Base-by-base conservation (phyloP, 2,329 filamentous ascomycete species). In the Erysiphe neolycopersici region DNA sequence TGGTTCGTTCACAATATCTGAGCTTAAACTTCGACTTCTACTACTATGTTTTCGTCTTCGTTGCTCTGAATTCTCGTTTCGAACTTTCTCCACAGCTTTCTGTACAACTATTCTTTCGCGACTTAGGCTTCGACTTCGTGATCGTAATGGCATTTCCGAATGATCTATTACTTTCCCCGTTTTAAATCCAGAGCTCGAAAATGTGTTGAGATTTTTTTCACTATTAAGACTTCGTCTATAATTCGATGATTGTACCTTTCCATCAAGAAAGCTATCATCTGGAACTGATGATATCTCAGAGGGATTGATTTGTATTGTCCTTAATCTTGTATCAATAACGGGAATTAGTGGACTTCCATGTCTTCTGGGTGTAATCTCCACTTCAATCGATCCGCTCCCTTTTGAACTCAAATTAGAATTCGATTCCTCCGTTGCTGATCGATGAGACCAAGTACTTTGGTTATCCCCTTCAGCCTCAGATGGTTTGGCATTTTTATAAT, bases 231-330 rank as follows among this genome's bases (percentile, higher is more conserved):
- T 57, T 43, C 50, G 53, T 33, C 53, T 56, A 8, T 44, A 37
- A 44, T 54, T 52, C n/a, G 53, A 51, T 14, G 54, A 55, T 49
- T 44, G 42, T 26, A 52, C 48, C 13, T 52, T 50, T 33, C 65
- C 67, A 49, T 76, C 76, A 11, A 79, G 62, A 61, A 79, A 69
- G 55, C 73, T 78, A 56, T 80, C 74, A n/a, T 73, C 65, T 30
- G 76, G 76, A 71, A 80, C 78, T 32, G 74, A 77, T 1, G 87
- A 95, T 42, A 95, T 81, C 54, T 94, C 87, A 3, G 87, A 94
- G 42, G 74, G 65, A 50, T 72, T 73, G 12, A 71, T 67, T 31
- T 72, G 68, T 41, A 75, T 62, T 56, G 79, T 84, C 43, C 59
- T 72, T 56, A 62, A 69, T 60, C 57, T 64, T 41, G 60, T 66